Evolutionary conservation across 1,284 basidiomycete genomes (phyloP).

Genomic region (Ustilago nuda): DNA sequence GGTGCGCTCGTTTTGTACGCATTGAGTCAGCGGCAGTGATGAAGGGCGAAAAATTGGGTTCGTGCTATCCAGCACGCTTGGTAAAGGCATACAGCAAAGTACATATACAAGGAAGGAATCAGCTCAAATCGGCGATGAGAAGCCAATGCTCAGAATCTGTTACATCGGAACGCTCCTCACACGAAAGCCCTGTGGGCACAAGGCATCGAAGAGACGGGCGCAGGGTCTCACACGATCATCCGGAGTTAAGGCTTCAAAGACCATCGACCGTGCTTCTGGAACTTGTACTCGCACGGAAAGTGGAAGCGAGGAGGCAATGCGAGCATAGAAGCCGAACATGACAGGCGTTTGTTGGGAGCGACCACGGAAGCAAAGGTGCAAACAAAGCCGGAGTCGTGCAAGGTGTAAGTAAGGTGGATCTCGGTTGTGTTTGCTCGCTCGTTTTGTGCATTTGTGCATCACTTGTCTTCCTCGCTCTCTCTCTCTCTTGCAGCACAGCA

Average conservation of each 20-base stretch:
- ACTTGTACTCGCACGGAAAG: conserved; percentile 14
- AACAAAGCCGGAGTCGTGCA: conserved; percentile 6
- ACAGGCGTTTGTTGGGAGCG: conserved; percentile 21
- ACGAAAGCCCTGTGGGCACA: not conserved
- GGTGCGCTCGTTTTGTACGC: not conserved
- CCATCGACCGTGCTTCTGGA: no score
- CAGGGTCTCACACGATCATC: not conserved
- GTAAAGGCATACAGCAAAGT: not conserved
- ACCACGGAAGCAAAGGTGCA: conserved; percentile 2
- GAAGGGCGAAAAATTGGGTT: no score
- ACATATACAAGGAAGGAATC: not conserved
- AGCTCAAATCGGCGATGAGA: not conserved
- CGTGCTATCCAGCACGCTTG: not conserved
- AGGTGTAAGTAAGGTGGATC: conserved; percentile 11
- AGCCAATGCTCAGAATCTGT: not conserved
- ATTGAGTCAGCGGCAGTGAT: not conserved
- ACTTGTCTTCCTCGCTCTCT: no score
- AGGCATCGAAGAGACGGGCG: not conserved
- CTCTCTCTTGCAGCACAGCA: not conserved
- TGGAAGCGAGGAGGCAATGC: not conserved
- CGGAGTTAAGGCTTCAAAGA: no score
- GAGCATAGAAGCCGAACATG: not conserved
- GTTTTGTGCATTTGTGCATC: not conserved
- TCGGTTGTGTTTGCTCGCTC: conserved; percentile 45
- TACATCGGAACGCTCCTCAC: not conserved